Conservation (phyloP, 345 rosid genomes). For the Hibiscus trionum region DNA sequence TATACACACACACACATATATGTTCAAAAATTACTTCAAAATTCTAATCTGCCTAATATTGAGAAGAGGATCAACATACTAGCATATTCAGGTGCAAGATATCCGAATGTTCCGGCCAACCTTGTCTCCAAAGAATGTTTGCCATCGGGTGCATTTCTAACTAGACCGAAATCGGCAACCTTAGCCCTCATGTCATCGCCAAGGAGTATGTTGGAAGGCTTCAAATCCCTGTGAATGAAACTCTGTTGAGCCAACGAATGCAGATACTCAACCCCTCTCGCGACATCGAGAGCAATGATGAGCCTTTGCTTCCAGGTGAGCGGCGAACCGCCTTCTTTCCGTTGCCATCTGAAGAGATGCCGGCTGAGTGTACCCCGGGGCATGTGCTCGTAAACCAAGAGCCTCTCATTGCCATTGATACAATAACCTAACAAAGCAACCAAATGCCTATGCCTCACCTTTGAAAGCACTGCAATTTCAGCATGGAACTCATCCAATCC, state of each 20-base stretch:
- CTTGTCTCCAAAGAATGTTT: conserved; percentile 73
- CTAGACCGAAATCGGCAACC: conserved; percentile 88
- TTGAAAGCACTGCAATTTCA: conserved; percentile 72
- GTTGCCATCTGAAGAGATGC: conserved; percentile 45
- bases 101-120: conserved; percentile 86
- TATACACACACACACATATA: not conserved
- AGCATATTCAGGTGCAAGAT: conserved; percentile 36
- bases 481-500: conserved; percentile 83
- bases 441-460: conserved; percentile 29
- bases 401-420: not conserved
- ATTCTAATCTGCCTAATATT: not conserved
- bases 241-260: conserved; percentile 83
- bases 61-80: conserved; percentile 32
- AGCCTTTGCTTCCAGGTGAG: conserved; percentile 80
- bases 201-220: conserved; percentile 78
- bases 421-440: not conserved
- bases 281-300: conserved; percentile 70
- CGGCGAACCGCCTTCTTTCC: conserved; percentile 29
- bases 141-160: conserved; percentile 75
- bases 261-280: conserved; percentile 85
- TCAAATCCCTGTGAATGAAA: conserved; percentile 84
- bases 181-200: conserved; percentile 74
- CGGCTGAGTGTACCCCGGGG: conserved; percentile 49
- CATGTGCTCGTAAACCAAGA: not conserved
- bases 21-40: not conserved